phyloP scores from a whole-genome alignment of 2,329 filamentous ascomycete genomes.

The Phaeophleospora eucalypticola region DNA sequence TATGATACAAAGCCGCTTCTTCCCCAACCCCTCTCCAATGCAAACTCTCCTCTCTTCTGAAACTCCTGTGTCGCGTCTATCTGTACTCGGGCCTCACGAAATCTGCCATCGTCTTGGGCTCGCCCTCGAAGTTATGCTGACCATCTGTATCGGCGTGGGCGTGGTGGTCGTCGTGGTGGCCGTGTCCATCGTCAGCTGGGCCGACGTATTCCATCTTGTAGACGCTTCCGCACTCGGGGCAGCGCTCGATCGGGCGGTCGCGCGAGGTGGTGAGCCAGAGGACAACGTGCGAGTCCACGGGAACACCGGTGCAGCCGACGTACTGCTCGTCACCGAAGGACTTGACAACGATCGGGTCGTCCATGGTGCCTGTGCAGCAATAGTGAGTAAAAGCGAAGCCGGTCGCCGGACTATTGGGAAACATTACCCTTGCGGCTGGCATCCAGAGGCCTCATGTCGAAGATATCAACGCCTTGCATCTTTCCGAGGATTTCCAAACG shows the following conservation, averaged over 20 bases:
- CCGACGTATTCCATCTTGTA: constrained; percentile 98
- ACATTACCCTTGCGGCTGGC: constrained; percentile 71
- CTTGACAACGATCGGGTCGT: constrained; percentile 85
- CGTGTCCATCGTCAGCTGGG: constrained; percentile 68
- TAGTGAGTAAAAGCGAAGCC: neutral
- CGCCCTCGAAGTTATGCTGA: constrained; percentile 57
- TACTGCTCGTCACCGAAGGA: constrained; percentile 96
- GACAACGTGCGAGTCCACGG: constrained; percentile 85
- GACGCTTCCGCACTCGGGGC: constrained; percentile 91
- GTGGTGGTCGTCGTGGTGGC: constrained; percentile 42
- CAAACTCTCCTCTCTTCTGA: neutral
- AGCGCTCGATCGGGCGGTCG: constrained; percentile 88
- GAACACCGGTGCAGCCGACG: constrained; percentile 89
- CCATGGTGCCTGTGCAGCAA: constrained; percentile 67
- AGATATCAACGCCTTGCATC: constrained; percentile 97
- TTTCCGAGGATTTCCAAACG: constrained; percentile 98
- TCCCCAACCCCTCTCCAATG: constrained; percentile 1
- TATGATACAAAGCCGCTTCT: constrained; percentile 16
- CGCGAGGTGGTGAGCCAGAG: constrained; percentile 87
- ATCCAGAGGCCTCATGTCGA: constrained; percentile 97
- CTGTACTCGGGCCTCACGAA: constrained; percentile 93
- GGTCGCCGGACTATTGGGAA: neutral
- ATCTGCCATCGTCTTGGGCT: constrained; percentile 96
- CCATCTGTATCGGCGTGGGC: constrained; percentile 45
- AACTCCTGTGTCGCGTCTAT: constrained; percentile 45